Percentiles rank a stretch among this genome's conserved stretches.
Conservation (phyloP, 768 basidiomycete genomes). For the Dictyophora rubrovolvata region DNA sequence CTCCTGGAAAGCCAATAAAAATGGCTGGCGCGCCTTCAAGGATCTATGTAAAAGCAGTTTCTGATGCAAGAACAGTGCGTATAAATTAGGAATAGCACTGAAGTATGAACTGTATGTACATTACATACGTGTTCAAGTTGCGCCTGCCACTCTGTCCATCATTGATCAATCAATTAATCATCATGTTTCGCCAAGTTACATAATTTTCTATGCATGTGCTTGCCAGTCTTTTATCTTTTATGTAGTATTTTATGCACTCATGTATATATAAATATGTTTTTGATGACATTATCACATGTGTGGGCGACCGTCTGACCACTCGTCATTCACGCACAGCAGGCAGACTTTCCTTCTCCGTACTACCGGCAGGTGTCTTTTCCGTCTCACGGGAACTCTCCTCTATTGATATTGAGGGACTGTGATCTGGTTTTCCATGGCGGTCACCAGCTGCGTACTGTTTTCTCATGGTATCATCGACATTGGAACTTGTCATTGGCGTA, state of each 20-base stretch:
- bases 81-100: too few species aligned
- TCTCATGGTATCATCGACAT: slow-evolving; percentile 2
- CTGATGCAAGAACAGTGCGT: slow-evolving; percentile 25
- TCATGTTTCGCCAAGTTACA: too few species aligned
- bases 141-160: not conserved
- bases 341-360: not conserved
- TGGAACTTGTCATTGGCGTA: slow-evolving; percentile 1
- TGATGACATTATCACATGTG: too few species aligned
- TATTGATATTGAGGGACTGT: not conserved
- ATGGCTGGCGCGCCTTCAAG: slow-evolving; percentile 65
- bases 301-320: not conserved
- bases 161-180: too few species aligned
- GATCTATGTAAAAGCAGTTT: slow-evolving; percentile 68
- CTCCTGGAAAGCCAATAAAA: slow-evolving; percentile 71
- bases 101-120: slow-evolving; percentile 13
- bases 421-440: slow-evolving; percentile 30
- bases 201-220: too few species aligned
- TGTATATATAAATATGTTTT: too few species aligned
- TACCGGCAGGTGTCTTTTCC: not conserved
- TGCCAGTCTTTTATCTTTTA: too few species aligned
- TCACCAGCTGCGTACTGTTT: slow-evolving; percentile 27
- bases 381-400: not conserved
- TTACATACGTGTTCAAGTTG: slow-evolving; percentile 55
- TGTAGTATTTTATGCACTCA: not conserved
- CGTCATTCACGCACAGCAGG: not conserved